Base-by-base conservation (phyloP, 768 basidiomycete genomes). In the Trametopsis cervina region DNA sequence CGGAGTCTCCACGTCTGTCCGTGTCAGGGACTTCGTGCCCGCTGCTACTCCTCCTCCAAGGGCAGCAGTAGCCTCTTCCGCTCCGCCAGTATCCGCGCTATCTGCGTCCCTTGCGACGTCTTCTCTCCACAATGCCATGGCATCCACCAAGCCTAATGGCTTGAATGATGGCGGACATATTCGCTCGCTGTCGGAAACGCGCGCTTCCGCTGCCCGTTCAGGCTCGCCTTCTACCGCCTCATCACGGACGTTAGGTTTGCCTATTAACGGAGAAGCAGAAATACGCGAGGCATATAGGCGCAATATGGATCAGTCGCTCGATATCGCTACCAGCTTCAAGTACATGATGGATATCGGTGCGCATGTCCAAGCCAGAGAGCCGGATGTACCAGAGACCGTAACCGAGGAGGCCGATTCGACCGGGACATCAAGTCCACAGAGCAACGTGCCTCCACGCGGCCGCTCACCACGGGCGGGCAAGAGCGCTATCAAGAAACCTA, bases 71-170 rank as follows among this genome's bases (percentile, higher is more conserved):
- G 65, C 54, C 62, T 35, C 68, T 7, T 33, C 43, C 56, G 67
- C 2, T 59, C 73, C 26, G 60, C 75, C 35, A 39, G 52, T 72
- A 25, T 89, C 85, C 44, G 77, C 81, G 4, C 74, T 89, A 37
- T 87, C 85, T 17, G 77, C 77, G n/a, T 86, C 85, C 26, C 68
- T 88, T 38, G 78, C 73, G 4, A 76, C 75, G 18, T 72, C 82
- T 17, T 66, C 67, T 13, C 78, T 85, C 54, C 74, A 83, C 50
- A 69, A 78, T 55, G 74, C 77, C 4, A 72, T 63, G 47, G 67
- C 68, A 20, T 56, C 48, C 44, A 55, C 54, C 33, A 60, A 55
- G n/a, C 48, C 50, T n/a, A 20, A 41, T 47, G 27, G 33, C 49
- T 49, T 42, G 27, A 54, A 24, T 49, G 51, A 43, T 23, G 51